These are phyloP conservation scores for Chaetomium strumarium DNA, from an alignment of 2,329 filamentous ascomycete species.

Conservation along the genomic window DNA sequence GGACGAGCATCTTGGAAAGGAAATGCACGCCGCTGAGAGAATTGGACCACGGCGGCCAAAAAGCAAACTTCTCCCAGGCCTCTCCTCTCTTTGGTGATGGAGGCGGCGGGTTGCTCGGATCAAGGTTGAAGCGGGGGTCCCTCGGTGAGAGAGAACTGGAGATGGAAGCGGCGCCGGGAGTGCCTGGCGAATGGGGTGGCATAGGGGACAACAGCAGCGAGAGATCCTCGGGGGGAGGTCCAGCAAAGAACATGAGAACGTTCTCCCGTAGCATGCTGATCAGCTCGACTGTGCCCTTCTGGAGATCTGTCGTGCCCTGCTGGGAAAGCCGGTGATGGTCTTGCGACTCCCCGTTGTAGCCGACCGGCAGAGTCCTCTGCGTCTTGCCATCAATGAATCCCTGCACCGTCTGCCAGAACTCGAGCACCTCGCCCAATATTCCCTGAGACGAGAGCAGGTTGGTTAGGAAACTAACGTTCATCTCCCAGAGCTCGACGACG, in stretches of 20 bases:
- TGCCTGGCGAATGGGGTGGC: conserved; percentile 62
- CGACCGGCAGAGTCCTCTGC: conserved; percentile 71
- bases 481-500: conserved; percentile 89
- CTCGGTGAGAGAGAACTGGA: conserved; percentile 45
- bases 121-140: conserved; percentile 74
- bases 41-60: conserved; percentile 92
- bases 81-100: conserved; percentile 75
- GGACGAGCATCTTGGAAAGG: conserved; percentile 70
- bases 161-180: conserved; percentile 51
- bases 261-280: conserved; percentile 76
- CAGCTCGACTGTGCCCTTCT: conserved; percentile 75
- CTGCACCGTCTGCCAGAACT: conserved; percentile 90
- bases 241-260: conserved; percentile 75
- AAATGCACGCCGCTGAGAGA: conserved; percentile 90
- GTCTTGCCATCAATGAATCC: conserved; percentile 84
- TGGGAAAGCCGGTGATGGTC: conserved; percentile 74
- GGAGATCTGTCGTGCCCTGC: conserved; percentile 64
- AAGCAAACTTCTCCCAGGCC: conserved; percentile 87
- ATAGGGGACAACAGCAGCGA: conserved; percentile 80
- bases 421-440: conserved; percentile 79
- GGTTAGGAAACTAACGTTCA: conserved; percentile 67
- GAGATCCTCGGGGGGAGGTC: conserved; percentile 84
- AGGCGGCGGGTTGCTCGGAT: conserved; percentile 68
- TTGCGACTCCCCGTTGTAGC: conserved; percentile 74
- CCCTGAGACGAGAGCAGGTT: conserved; percentile 72